Conservation (phyloP, 805 yeast genomes). For the Sugiyamaella valdiviana region DNA sequence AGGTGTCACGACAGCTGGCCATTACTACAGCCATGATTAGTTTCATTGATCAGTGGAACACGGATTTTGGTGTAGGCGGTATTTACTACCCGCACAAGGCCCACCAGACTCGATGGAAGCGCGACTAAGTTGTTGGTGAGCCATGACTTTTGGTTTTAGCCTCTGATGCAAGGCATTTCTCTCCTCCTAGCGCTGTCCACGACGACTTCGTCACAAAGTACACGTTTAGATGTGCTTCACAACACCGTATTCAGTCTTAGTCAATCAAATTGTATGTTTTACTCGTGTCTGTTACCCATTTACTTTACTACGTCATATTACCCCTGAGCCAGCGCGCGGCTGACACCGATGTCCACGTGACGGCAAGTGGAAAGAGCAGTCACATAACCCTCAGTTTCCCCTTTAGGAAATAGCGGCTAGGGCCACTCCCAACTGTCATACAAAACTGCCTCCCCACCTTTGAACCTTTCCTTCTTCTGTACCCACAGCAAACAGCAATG, state of each 20-base stretch:
- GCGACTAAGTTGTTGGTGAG: constrained; percentile 35
- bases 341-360: constrained; percentile 13
- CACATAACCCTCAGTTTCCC: neutral
- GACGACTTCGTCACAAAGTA: constrained; percentile 18
- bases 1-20: constrained; percentile 54
- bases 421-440: neutral
- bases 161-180: too few species aligned
- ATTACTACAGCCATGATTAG: constrained; percentile 54
- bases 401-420: neutral
- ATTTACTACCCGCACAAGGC: constrained; percentile 51
- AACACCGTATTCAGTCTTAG: too few species aligned
- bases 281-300: too few species aligned
- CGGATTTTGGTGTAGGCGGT: constrained; percentile 56
- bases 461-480: constrained; percentile 3
- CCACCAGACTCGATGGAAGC: constrained; percentile 48
- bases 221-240: too few species aligned
- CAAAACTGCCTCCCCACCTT: neutral
- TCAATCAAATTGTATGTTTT: too few species aligned
- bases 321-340: constrained; percentile 18
- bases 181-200: constrained; percentile 15
- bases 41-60: constrained; percentile 63
- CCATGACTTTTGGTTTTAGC: neutral
- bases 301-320: constrained; percentile 20
- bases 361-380: neutral
- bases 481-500: constrained; percentile 23